Percentiles rank a stretch among this genome's conserved stretches.
Conservation (phyloP, 2,329 filamentous ascomycete genomes). For the Helicocarpus griseus region DNA sequence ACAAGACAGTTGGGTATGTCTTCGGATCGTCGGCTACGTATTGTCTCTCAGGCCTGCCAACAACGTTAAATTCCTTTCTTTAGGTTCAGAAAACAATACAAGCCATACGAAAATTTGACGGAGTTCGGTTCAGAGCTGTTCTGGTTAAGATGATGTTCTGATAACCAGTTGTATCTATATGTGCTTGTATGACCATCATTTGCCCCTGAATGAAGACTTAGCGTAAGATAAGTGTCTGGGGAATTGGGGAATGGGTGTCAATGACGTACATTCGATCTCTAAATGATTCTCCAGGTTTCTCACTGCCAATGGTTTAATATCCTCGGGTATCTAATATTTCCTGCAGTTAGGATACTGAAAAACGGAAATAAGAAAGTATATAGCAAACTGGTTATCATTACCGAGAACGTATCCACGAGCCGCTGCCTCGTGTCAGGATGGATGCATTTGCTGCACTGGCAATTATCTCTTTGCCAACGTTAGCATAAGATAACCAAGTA, state of each 20-base stretch:
- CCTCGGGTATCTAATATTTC: constrained; percentile 36
- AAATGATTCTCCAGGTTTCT: constrained; percentile 29
- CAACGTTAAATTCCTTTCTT: neutral
- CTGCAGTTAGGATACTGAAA: neutral
- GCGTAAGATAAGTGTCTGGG: constrained; percentile 13
- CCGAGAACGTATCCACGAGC: constrained; percentile 55
- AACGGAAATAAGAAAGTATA: neutral
- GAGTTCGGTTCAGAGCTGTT: neutral
- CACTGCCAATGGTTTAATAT: constrained; percentile 31
- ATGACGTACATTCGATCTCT: constrained; percentile 41
- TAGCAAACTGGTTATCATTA: neutral
- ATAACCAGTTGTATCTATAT: constrained; percentile 57
- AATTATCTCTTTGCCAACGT: constrained; percentile 51
- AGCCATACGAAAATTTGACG: neutral
- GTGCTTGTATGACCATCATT: constrained; percentile 58
- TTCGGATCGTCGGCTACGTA: constrained; percentile 21
- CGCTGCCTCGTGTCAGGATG: constrained; percentile 63
- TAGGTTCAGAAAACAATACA: neutral
- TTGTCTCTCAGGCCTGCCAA: constrained; percentile 9
- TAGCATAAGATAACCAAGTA: neutral
- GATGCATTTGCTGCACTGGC: constrained; percentile 57
- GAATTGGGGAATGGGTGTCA: constrained; percentile 3
- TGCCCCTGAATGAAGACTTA: constrained; percentile 44
- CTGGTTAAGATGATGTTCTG: constrained; percentile 28
- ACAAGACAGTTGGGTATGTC: constrained; percentile 50